Percentiles rank a stretch among this genome's conserved stretches.
These are phyloP conservation scores for Pichia paraexigua DNA, from an alignment of 805 yeast species.

Conservation along the genomic window DNA sequence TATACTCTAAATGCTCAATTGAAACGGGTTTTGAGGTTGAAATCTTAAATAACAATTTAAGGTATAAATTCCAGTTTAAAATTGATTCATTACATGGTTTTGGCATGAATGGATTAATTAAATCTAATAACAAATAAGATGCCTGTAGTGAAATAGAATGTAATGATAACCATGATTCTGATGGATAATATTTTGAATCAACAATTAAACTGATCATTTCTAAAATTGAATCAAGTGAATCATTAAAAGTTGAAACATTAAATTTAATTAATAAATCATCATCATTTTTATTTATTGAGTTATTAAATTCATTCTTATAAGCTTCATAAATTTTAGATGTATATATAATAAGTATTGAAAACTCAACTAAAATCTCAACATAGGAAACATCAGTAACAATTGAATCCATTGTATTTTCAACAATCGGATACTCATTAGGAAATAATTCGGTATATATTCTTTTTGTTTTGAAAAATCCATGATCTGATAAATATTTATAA, in stretches of 20 bases:
- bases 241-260: conserved; percentile 4
- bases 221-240: conserved; percentile 27
- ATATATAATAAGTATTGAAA: conserved; percentile 52
- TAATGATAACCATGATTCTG: conserved; percentile 65
- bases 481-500: conserved; percentile 40
- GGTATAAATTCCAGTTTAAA: conserved; percentile 56
- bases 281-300: not conserved
- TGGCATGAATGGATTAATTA: conserved; percentile 44
- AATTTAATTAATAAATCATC: conserved; percentile 3
- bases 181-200: conserved; percentile 55
- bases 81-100: conserved; percentile 32
- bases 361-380: conserved; percentile 66
- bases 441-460: conserved; percentile 62
- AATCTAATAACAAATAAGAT: conserved; percentile 1
- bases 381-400: conserved; percentile 59
- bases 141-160: conserved; percentile 40
- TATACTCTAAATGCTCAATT: conserved; percentile 59
- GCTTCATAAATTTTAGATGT: conserved; percentile 32
- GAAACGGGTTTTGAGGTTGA: conserved; percentile 64
- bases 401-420: conserved; percentile 61
- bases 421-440: conserved; percentile 60
- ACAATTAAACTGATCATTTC: conserved; percentile 29
- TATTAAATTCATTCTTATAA: conserved; percentile 3
- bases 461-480: conserved; percentile 40
- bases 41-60: conserved; percentile 48